These are phyloP conservation scores for Panus rudis DNA, from an alignment of 768 basidiomycete genomes.

Conservation along the genomic window DNA sequence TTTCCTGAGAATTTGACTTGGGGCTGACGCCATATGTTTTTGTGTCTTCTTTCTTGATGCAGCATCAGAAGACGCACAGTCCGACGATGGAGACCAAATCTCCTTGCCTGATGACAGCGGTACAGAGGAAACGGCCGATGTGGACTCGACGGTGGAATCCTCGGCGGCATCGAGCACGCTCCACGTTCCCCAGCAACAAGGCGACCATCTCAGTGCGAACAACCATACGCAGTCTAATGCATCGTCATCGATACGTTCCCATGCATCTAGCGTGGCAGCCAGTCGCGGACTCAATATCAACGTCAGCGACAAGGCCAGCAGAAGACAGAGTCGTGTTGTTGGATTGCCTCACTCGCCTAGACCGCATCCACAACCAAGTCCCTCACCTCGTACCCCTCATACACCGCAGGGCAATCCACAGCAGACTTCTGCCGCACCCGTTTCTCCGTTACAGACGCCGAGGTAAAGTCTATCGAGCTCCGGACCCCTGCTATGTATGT, in stretches of 20 bases:
- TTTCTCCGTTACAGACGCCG: slow-evolving; percentile 9
- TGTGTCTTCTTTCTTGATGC: slow-evolving; percentile 21
- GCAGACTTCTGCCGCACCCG: slow-evolving; percentile 1
- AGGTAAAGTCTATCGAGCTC: slow-evolving; percentile 3
- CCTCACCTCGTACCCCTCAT: slow-evolving; percentile 4
- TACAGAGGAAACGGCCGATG: slow-evolving; percentile 39
- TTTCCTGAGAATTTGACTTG: not conserved
- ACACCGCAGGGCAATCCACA: slow-evolving; percentile 4
- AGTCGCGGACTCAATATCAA: slow-evolving; percentile 66
- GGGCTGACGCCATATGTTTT: slow-evolving; percentile 15
- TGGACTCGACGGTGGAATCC: slow-evolving; percentile 17
- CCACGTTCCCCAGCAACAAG: slow-evolving; percentile 8
- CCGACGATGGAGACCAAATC: slow-evolving; percentile 62
- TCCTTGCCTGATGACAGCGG: slow-evolving; percentile 70
- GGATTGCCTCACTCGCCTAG: slow-evolving; percentile 48
- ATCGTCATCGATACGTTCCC: slow-evolving; percentile 31
- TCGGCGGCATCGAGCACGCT: slow-evolving; percentile 17
- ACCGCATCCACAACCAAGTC: slow-evolving; percentile 8
- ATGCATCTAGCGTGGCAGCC: slow-evolving; percentile 56
- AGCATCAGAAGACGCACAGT: slow-evolving; percentile 52
- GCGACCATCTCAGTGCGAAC: slow-evolving; percentile 27
- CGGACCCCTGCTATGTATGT: no score
- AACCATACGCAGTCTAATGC: slow-evolving; percentile 21
- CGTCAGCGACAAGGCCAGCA: slow-evolving; percentile 49
- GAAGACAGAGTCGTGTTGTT: slow-evolving; percentile 52